phyloP scores from a whole-genome alignment of 75 land plant genomes.

The Pinus albicaulis region DNA sequence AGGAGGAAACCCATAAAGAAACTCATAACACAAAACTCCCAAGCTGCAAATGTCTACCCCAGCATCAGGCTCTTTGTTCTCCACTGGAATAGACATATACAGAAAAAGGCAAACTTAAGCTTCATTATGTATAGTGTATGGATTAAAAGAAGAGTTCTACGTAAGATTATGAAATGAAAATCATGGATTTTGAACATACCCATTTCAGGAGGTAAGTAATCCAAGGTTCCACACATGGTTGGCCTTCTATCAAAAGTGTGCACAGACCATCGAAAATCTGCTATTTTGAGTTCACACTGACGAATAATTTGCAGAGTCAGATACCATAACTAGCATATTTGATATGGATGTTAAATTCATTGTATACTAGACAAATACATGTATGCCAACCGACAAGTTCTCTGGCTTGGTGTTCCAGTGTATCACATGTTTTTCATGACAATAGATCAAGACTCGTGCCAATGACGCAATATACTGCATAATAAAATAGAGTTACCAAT shows the following conservation, averaged over 20 bases:
- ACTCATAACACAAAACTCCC: constrained; percentile 87
- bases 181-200: constrained; percentile 42
- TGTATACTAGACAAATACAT: not conserved
- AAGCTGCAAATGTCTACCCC: constrained; percentile 93
- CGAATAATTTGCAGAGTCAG: not conserved
- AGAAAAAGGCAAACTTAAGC: not conserved
- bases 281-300: constrained; percentile 91
- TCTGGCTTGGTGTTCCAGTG: constrained; percentile 91
- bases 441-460: constrained; percentile 80
- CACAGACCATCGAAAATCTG: constrained; percentile 97
- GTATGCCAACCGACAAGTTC: constrained; percentile 64
- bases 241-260: constrained; percentile 82
- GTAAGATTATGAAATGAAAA: not conserved
- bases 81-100: constrained; percentile 49
- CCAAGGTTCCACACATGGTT: constrained; percentile 95
- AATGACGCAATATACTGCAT: constrained; percentile 83
- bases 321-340: not conserved
- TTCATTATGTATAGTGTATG: not conserved
- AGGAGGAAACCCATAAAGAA: constrained; percentile 88
- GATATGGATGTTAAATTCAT: not conserved
- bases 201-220: constrained; percentile 97
- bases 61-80: constrained; percentile 88
- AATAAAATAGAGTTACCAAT: constrained; percentile 2
- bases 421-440: constrained; percentile 25
- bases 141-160: not conserved